These are phyloP conservation scores for Cutaneotrichosporon dermatis DNA, from an alignment of 1,284 basidiomycete species.

Conservation along the genomic window DNA sequence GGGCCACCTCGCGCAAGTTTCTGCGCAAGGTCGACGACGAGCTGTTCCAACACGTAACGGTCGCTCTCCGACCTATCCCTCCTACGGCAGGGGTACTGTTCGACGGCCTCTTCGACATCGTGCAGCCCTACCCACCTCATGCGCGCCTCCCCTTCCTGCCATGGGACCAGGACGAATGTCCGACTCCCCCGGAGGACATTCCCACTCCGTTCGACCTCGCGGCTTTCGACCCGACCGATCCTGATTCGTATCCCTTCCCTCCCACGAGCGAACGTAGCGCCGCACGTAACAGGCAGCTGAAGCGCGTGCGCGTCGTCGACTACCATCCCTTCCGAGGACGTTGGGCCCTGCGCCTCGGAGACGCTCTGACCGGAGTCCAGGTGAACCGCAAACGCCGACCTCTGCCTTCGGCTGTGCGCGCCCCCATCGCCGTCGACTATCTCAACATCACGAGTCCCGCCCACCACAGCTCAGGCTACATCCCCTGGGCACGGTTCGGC, in stretches of 20 bases:
- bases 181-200: neutral
- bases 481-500: neutral
- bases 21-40: neutral
- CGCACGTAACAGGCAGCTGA: neutral
- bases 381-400: neutral
- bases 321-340: neutral
- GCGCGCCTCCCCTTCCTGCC: neutral
- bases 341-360: neutral
- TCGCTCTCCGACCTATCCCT: neutral
- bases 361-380: neutral
- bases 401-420: neutral
- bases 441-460: neutral
- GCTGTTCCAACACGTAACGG: neutral
- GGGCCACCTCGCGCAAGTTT: neutral
- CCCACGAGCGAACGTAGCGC: neutral
- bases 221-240: neutral
- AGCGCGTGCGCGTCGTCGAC: neutral
- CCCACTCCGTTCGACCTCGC: neutral
- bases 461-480: neutral
- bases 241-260: neutral
- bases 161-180: neutral
- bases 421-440: neutral
- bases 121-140: neutral
- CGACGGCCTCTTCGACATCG: neutral
- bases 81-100: neutral